These are phyloP conservation scores for Arthroderma sp. DNA, from an alignment of 2,329 filamentous ascomycete genomes.

Conservation along the genomic window DNA sequence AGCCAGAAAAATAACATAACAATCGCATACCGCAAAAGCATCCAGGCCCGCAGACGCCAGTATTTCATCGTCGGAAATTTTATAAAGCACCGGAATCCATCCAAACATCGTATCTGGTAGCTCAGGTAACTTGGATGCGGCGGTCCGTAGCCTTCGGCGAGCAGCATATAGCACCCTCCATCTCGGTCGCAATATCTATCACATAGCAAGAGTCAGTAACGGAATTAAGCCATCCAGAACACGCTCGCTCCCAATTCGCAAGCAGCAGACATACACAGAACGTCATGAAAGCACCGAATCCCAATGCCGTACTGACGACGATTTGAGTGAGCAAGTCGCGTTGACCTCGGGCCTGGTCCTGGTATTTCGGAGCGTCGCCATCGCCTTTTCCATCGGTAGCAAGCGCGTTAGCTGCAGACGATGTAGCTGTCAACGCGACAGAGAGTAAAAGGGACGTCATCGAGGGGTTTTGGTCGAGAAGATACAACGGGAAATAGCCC, in stretches of 20 bases:
- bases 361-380: constrained; percentile 15
- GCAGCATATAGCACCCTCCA: constrained; percentile 88
- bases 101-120: constrained; percentile 77
- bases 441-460: constrained; percentile 7
- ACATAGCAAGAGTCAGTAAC: neutral
- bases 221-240: neutral
- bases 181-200: constrained; percentile 67
- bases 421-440: constrained; percentile 13
- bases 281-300: constrained; percentile 30
- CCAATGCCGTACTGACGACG: constrained; percentile 30
- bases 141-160: constrained; percentile 60
- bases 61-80: constrained; percentile 77
- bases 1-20: too few relatives aligned
- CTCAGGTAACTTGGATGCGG: constrained; percentile 55
- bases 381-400: constrained; percentile 5
- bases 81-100: constrained; percentile 80
- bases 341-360: constrained; percentile 20
- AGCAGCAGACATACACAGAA: constrained; percentile 30
- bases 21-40: constrained; percentile 63
- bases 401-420: constrained; percentile 4
- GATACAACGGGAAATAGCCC: too few relatives aligned
- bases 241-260: neutral
- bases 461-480: neutral
- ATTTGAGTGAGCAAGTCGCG: constrained; percentile 33
- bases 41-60: constrained; percentile 83